phyloP scores from a whole-genome alignment of 2,329 filamentous ascomycete genomes.

The Chrysosporium keratinophilum region DNA sequence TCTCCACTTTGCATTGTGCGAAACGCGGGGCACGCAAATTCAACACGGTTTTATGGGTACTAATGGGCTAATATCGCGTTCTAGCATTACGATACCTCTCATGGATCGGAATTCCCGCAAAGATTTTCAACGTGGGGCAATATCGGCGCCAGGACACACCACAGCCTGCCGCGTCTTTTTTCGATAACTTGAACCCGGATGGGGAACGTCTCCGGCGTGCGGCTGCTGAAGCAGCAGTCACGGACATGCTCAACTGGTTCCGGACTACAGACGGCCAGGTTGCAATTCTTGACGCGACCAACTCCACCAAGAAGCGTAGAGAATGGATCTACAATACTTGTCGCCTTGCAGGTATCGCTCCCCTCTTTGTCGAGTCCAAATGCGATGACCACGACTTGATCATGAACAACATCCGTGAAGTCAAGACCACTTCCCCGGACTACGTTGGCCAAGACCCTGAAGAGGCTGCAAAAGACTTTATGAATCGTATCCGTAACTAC shows the following conservation, averaged over 20 bases:
- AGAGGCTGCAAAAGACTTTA: conserved; percentile 78
- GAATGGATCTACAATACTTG: conserved; percentile 84
- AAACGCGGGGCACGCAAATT: not conserved
- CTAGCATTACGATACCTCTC: conserved; percentile 83
- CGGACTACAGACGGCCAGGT: conserved; percentile 64
- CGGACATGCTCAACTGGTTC: conserved; percentile 95
- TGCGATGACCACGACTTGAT: conserved; percentile 94
- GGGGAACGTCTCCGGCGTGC: conserved; percentile 80
- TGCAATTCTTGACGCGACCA: conserved; percentile 91
- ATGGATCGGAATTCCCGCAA: conserved; percentile 89
- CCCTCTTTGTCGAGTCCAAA: conserved; percentile 91
- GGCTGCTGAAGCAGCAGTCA: conserved; percentile 81
- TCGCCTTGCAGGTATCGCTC: conserved; percentile 65
- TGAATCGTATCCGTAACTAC: conserved; percentile 89
- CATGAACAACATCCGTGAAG: conserved; percentile 95
- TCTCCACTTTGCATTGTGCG: not conserved
- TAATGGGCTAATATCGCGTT: conserved; percentile 3
- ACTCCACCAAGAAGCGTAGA: conserved; percentile 80
- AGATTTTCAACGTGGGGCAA: conserved; percentile 94
- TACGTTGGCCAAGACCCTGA: conserved; percentile 93
- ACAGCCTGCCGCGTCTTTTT: conserved; percentile 87
- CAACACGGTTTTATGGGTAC: not conserved
- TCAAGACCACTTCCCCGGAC: conserved; percentile 93
- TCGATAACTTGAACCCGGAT: conserved; percentile 79
- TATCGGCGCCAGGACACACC: conserved; percentile 86